Base-by-base conservation (phyloP, 805 yeast genomes). In the Yarrowia divulgata region DNA sequence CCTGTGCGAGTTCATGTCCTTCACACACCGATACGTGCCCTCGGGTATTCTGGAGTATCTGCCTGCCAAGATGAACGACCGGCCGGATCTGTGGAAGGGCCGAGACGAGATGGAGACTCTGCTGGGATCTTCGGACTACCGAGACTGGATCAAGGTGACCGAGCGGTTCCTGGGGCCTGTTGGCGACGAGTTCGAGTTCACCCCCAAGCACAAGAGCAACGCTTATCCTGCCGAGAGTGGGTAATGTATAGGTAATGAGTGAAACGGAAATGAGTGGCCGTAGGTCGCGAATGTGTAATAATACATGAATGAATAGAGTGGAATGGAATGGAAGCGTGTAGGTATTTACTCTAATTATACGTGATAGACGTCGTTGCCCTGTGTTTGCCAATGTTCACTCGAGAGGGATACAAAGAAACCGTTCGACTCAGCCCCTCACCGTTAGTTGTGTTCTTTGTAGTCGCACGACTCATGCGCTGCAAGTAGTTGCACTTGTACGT, bases 151-250 rank as follows among this genome's bases (percentile, higher is more conserved):
- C 77, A 95, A 93, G 79, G 86, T 95, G 73, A 86, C 97, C 18
- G 99, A 95, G 78, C 87, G 93, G 96, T 94, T 94, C 77, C 84
- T 94, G 73, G 99, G 99, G 23, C 92, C 91, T 69, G 90, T 89
- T 0, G 87, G 88, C 68, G 89, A 86, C 1, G 81, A 80, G 50
- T 95, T 95, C 79, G 86, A 85, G 66, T 95, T 93, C 76, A 84
- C 85, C 68, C 99, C 99, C 68, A 95, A 95, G 80, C 99, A 95
- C 78, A 95, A 95, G 84, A 91, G 97, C 79, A 95, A 90, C 74
- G 84, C 97, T 2, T 91, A 86, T 55, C 64, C 70, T 43, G 19
- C 66, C 19, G 62, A 67, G 69, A 64, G 54, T 12, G 57, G 40
- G 23, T 55, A 40, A 19, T 39, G 39, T 39, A 29, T 55, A 52